Conservation (phyloP, 352 stramenopile genomes). For the Globisporangium paroecandrum region DNA sequence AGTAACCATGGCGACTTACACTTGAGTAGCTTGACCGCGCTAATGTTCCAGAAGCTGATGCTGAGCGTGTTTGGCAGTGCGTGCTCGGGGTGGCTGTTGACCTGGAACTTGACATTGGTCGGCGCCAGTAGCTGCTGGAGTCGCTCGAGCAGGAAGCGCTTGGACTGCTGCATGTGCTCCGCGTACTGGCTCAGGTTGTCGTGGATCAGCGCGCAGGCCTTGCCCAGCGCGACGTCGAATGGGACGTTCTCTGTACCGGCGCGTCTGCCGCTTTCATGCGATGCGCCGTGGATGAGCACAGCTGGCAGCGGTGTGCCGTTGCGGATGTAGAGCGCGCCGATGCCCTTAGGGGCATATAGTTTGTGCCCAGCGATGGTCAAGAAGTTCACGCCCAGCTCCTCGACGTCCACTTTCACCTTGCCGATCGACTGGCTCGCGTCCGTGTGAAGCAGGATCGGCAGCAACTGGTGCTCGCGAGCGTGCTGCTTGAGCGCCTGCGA, state of each 20-base stretch:
- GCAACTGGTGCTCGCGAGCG: conserved; percentile 23
- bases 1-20: conserved; percentile 25
- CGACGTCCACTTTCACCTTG: conserved; percentile 89
- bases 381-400: conserved; percentile 89
- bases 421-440: conserved; percentile 96
- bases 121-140: conserved; percentile 47
- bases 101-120: conserved; percentile 50
- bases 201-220: conserved; percentile 68
- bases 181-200: conserved; percentile 73
- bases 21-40: conserved; percentile 82
- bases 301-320: conserved; percentile 31
- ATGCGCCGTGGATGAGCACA: conserved; percentile 88
- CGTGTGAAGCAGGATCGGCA: conserved; percentile 92
- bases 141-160: conserved; percentile 47
- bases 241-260: conserved; percentile 97
- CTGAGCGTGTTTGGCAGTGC: conserved; percentile 96
- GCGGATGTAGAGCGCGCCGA: conserved; percentile 80
- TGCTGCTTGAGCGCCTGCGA: conserved; percentile 38
- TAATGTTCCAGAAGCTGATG: conserved; percentile 89
- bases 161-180: conserved; percentile 58
- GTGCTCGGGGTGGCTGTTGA: conserved; percentile 82
- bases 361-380: conserved; percentile 98
- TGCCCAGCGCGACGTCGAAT: conserved; percentile 92
- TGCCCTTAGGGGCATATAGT: conserved; percentile 94
- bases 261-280: conserved; percentile 90